Evolutionary conservation across 805 yeast genomes (phyloP).

Genomic region (Blastobotrys mokoenaii): DNA sequence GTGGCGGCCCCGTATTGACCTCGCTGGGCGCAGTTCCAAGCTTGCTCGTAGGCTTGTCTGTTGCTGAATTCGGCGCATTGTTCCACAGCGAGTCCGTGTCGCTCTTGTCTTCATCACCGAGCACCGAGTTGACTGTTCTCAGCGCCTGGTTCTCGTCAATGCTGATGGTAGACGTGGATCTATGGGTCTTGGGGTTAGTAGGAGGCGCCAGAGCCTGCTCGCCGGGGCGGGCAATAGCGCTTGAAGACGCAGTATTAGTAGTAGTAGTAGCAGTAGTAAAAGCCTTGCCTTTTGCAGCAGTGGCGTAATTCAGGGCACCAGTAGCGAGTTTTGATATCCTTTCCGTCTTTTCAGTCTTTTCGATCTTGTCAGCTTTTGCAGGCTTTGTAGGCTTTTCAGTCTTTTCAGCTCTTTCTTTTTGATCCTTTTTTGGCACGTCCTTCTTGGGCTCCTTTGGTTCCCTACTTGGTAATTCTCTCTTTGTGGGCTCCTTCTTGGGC

Average conservation of each 20-base stretch:
- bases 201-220: too few species aligned
- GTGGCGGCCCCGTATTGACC: not conserved
- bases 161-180: not conserved
- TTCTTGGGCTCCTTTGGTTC: too few species aligned
- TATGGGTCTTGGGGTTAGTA: too few species aligned
- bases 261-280: too few species aligned
- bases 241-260: too few species aligned
- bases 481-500: not conserved
- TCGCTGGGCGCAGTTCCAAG: not conserved
- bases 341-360: conserved; percentile 3
- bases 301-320: not conserved
- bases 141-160: conserved; percentile 3
- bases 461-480: too few species aligned
- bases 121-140: conserved; percentile 3
- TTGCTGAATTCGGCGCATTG: too few species aligned
- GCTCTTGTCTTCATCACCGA: conserved; percentile 4
- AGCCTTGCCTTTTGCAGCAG: too few species aligned
- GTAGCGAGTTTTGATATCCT: not conserved
- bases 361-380: conserved; percentile 4
- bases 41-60: not conserved
- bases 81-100: too few species aligned
- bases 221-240: too few species aligned
- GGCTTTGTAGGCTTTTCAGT: conserved; percentile 1
- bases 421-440: not conserved
- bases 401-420: not conserved